A percentile compares a stretch with the other conserved stretches of the same genome.
phyloP scores from a whole-genome alignment of 2,329 filamentous ascomycete species.

The Polytolypa hystricis region DNA sequence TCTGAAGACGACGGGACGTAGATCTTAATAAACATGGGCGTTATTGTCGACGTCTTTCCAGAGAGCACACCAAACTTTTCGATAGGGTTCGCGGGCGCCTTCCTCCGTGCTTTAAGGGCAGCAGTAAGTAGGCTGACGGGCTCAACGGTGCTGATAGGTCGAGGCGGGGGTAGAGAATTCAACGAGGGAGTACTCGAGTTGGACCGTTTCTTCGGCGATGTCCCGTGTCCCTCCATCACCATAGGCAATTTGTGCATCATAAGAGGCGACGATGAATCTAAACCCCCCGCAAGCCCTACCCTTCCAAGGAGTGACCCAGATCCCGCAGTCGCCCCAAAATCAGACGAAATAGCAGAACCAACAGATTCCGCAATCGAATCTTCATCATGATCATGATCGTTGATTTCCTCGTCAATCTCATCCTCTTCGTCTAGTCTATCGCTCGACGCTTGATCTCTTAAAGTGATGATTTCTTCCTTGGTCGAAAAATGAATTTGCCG shows the following conservation, averaged over 20 bases:
- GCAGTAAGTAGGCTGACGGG: constrained; percentile 49
- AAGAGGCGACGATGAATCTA: constrained; percentile 41
- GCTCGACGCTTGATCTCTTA: constrained; percentile 10
- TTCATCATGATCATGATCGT: constrained; percentile 31
- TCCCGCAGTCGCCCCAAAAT: constrained; percentile 44
- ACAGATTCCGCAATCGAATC: constrained; percentile 40
- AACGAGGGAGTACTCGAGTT: constrained; percentile 37
- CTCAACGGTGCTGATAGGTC: constrained; percentile 49
- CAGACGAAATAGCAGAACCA: constrained; percentile 40
- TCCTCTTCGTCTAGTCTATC: constrained; percentile 18
- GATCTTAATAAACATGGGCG: constrained; percentile 52
- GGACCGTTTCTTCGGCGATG: constrained; percentile 43
- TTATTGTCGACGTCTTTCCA: constrained; percentile 46
- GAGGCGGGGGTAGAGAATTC: constrained; percentile 48
- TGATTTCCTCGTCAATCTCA: constrained; percentile 8
- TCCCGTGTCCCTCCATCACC: constrained; percentile 19
- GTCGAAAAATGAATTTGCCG: constrained; percentile 40
- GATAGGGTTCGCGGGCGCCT: constrained; percentile 49
- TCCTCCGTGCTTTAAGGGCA: constrained; percentile 45
- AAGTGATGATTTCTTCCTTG: constrained; percentile 26
- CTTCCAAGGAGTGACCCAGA: constrained; percentile 47
- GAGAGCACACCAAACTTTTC: constrained; percentile 50
- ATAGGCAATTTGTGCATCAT: constrained; percentile 31
- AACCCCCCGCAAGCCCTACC: constrained; percentile 31
- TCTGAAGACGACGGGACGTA: constrained; percentile 50